Base-by-base conservation (phyloP, 176 grass and related monocot genomes). In the Neostapfia colusana region DNA sequence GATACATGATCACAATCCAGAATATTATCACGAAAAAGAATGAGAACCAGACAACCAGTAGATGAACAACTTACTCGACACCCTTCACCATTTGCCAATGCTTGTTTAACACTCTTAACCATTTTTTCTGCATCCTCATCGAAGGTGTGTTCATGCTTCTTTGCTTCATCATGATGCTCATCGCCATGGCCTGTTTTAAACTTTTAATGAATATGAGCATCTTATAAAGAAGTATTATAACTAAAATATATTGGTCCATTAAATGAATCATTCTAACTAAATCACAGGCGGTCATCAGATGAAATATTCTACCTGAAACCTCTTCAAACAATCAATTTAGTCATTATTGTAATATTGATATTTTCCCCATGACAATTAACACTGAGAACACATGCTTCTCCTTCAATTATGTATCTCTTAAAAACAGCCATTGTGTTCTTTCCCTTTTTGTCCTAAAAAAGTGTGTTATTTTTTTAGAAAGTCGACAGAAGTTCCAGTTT, bases 61-160 rank as follows among this genome's bases (percentile, higher is more conserved):
- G 13, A 69, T 40, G 20, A 86, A 64, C 60, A 75, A 67, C 76
- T 69, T 99, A 99, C 95, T 84, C 83, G 69, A 62, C 92, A 99
- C 21, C 95, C 95, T 95, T 99, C 95, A 51, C 92, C 87, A 87
- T 99, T 92, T 82, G 61, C 85, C 67, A 99, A 79, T 84, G 92
- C 91, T 17, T 86, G 76, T 85, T 95, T 95, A 60, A 92, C 95
- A 83, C 85, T 99, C 89, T 94, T 92, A 63, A 99, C 50, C 95
- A 95, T 90, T 86, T 95, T 92, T 37, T 99, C 91, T 73, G 91
- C 87, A 86, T 95, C 95, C 81, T 88, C 82, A 28, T 85, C 84
- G 34, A 90, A 89, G 43, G 80, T 79, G 59, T 92, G 85, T 31
- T 92, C 91, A 10, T 74, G 92, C 70, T 91, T 93, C 77, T 92